Base-by-base conservation (phyloP, 1,284 basidiomycete genomes). In the Ustilago curta region DNA sequence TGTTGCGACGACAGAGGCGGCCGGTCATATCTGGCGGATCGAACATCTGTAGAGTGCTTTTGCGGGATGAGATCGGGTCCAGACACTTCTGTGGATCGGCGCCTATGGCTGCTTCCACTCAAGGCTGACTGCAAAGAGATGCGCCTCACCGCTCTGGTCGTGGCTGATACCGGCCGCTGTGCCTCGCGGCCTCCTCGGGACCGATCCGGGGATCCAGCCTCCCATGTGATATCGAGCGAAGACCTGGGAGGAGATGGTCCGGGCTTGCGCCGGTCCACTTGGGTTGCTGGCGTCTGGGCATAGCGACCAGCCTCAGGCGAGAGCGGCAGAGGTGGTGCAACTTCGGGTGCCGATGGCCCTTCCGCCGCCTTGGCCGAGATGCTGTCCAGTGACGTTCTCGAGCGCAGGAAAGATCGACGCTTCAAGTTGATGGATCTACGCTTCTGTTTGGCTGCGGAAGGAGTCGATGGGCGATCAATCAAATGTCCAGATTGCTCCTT, bases 361-460 rank as follows among this genome's bases (percentile, higher is more conserved):
- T 59, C 54, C 19, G 50, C 12, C 12, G 23, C 27, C 12, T 58
- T 53, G 37, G 32, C 51, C 16, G 49, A 25, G 11, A 71, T 42
- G 52, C 56, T 56, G 2, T 68, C 70, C n/a, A 67, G 42, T n/a
- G 70, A 72, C 7, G 64, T 45, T 43, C 56, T 64, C 4, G 65
- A 61, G 37, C 71, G 71, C 12, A 74, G 42, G 51, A 74, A 69
- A 0, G 71, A 74, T 16, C 71, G 58, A 12, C 71, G 66, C 43
- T 70, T 69, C 32, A 69, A 49, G n/a, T 55, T 74, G 49, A 74
- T 32, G 25, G 71, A 70, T 29, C 43, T 61, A 37, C 71, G 66
- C 35, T 74, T 74, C n/a, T 54, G 62, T 39, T 59, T 63, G 8
- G 53, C 42, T 31, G 59, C n/a, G 6, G 66, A 31, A 8, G 57